phyloP scores from a whole-genome alignment of 2,329 filamentous ascomycete genomes.

The Epichloe baconii region DNA sequence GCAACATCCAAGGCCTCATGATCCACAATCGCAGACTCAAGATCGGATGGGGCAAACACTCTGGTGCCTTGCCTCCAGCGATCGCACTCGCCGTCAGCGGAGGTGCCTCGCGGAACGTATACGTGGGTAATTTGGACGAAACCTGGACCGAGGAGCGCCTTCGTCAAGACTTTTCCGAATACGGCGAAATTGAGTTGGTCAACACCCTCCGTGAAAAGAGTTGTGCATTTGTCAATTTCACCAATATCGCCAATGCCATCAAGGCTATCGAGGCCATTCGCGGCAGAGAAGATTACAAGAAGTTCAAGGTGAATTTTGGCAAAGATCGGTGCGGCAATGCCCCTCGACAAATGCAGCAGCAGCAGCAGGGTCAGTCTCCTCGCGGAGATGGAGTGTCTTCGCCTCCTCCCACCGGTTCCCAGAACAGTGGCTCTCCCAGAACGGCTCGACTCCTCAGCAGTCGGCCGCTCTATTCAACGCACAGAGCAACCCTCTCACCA shows the following conservation, averaged over 20 bases:
- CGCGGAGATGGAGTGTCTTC: conserved; percentile 46
- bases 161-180: conserved; percentile 93
- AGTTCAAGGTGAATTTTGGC: conserved; percentile 99
- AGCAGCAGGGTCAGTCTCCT: conserved; percentile 48
- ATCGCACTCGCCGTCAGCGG: conserved; percentile 94
- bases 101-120: conserved; percentile 95
- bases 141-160: conserved; percentile 94
- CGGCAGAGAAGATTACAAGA: conserved; percentile 88
- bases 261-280: conserved; percentile 96
- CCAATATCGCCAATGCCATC: conserved; percentile 98
- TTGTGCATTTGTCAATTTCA: conserved; percentile 99
- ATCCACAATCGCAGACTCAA: conserved; percentile 97
- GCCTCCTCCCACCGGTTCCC: conserved; percentile 46
- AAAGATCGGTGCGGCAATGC: conserved; percentile 97
- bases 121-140: conserved; percentile 94
- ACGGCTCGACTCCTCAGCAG: conserved; percentile 43
- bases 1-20: conserved; percentile 96
- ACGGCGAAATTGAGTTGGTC: conserved; percentile 93
- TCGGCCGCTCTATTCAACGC: conserved; percentile 67
- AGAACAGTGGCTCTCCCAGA: conserved; percentile 44
- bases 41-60: conserved; percentile 99
- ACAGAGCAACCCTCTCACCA: conserved; percentile 76
- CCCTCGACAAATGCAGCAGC: conserved; percentile 60
- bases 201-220: conserved; percentile 97
- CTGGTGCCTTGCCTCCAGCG: conserved; percentile 84